These are phyloP conservation scores for Citrus australasica DNA, from an alignment of 345 rosid species.

Conservation along the genomic window DNA sequence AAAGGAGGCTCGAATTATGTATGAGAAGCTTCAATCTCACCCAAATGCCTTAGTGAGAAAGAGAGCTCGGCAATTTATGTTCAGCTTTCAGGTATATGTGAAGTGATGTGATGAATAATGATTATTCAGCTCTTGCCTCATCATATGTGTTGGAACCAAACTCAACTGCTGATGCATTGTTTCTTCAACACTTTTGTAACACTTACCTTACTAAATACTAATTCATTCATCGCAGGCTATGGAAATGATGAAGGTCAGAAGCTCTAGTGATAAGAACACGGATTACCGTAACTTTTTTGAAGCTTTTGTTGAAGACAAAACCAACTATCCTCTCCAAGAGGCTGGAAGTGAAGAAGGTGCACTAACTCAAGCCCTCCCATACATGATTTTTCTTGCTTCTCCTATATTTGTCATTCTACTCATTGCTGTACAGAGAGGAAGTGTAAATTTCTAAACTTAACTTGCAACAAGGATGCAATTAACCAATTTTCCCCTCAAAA, in stretches of 20 bases:
- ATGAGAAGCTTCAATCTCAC: constrained; percentile 86
- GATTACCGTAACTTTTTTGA: constrained; percentile 76
- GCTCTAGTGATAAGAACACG: constrained; percentile 36
- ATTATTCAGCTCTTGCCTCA: background rate
- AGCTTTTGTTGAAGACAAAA: constrained; percentile 57
- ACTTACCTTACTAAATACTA: background rate
- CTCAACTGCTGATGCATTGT: background rate
- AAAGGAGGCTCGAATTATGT: constrained; percentile 68
- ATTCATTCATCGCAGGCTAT: constrained; percentile 50
- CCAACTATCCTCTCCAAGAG: constrained; percentile 25
- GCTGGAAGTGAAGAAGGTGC: constrained; percentile 36
- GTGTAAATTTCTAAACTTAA: constrained; percentile 19
- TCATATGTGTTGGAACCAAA: background rate
- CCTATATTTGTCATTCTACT: constrained; percentile 57
- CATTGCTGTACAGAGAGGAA: constrained; percentile 53
- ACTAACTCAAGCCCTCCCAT: constrained; percentile 55
- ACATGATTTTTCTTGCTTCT: constrained; percentile 61
- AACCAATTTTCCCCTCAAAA: background rate
- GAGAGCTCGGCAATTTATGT: constrained; percentile 68
- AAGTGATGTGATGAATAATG: background rate
- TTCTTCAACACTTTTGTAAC: background rate
- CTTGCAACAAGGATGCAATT: background rate
- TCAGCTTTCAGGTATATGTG: constrained; percentile 78
- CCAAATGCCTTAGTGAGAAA: constrained; percentile 68
- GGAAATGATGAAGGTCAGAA: constrained; percentile 74